Evolutionary conservation across 1,284 basidiomycete species (phyloP).

Genomic region (Trametes pubescens): DNA sequence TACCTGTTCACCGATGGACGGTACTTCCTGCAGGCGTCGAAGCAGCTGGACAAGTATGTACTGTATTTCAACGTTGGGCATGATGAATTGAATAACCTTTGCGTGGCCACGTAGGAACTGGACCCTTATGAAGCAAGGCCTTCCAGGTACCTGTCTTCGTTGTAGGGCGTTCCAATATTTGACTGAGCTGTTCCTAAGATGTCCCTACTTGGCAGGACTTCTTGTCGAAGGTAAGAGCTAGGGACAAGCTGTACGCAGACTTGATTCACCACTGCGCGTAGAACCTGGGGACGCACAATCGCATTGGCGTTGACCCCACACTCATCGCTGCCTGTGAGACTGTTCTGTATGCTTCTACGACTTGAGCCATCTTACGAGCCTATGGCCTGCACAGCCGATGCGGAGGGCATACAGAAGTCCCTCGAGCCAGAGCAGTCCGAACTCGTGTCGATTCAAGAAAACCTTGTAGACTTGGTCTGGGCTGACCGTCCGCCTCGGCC

Average conservation of each 20-base stretch:
- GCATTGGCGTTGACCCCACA: slow-evolving; percentile 85
- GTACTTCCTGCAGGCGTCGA: slow-evolving; percentile 92
- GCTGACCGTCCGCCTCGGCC: slow-evolving; percentile 75
- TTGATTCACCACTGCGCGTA: slow-evolving; percentile 39
- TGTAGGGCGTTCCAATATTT: neutral
- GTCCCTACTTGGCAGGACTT: slow-evolving; percentile 94
- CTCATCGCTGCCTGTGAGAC: slow-evolving; percentile 71
- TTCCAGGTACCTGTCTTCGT: slow-evolving; percentile 59
- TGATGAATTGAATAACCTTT: slow-evolving; percentile 6
- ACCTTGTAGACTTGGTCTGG: slow-evolving; percentile 91
- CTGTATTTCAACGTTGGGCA: neutral
- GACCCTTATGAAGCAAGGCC: slow-evolving; percentile 92
- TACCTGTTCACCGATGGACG: slow-evolving; percentile 92
- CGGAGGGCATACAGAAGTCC: slow-evolving; percentile 60
- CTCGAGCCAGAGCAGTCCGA: slow-evolving; percentile 61
- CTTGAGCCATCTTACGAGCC: slow-evolving; percentile 7
- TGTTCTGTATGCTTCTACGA: slow-evolving; percentile 16
- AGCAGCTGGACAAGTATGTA: slow-evolving; percentile 84
- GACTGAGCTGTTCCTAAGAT: slow-evolving; percentile 50
- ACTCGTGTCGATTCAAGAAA: slow-evolving; percentile 71
- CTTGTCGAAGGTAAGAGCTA: slow-evolving; percentile 65
- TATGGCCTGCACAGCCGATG: slow-evolving; percentile 56
- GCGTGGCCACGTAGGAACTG: slow-evolving; percentile 68
- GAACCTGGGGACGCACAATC: slow-evolving; percentile 68
- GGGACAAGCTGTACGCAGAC: neutral